Evolutionary conservation across 306 rosid species (phyloP).

Genomic region (Hippophae gyantsensis): DNA sequence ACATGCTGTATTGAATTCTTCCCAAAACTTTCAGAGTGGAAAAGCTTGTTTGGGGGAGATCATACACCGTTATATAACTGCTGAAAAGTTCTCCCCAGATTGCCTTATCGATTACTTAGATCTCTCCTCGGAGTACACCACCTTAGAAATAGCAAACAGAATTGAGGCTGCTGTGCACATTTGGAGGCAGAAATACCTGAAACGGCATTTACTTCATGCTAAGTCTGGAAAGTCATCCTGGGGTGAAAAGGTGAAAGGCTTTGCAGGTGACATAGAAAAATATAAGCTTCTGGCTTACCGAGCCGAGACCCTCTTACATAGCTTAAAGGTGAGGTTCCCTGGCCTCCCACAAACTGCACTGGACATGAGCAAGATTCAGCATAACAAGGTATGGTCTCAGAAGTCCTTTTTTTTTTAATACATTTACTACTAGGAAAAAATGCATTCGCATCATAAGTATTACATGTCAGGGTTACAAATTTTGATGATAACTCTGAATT

Average conservation of each 20-base stretch:
- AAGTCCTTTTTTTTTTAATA: neutral
- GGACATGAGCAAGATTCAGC: conserved; percentile 43
- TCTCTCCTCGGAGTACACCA: conserved; percentile 35
- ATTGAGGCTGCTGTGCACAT: conserved; percentile 39
- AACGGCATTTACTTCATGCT: conserved; percentile 5
- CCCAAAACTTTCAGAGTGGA: conserved; percentile 25
- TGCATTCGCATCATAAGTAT: neutral
- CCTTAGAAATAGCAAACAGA: conserved; percentile 38
- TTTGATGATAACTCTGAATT: neutral
- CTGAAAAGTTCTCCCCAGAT: conserved; percentile 36
- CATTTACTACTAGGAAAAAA: neutral
- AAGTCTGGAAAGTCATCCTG: conserved; percentile 31
- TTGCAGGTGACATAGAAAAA: conserved; percentile 21
- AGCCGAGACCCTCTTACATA: conserved; percentile 31
- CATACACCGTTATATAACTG: conserved; percentile 21
- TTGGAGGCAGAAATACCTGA: conserved; percentile 33
- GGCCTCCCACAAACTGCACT: conserved; percentile 44
- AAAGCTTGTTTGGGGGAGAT: conserved; percentile 30
- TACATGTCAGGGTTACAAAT: neutral
- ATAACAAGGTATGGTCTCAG: conserved; percentile 26
- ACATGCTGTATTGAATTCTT: neutral
- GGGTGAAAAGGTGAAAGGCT: conserved; percentile 36
- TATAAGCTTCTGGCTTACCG: conserved; percentile 28
- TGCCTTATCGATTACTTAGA: conserved; percentile 38
- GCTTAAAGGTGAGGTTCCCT: conserved; percentile 28